Evolutionary conservation across 495 filamentous ascomycete genomes (phyloP), one percentile per base, ranked within the genome.

Genomic region (Astrothelium subdiscretum): DNA sequence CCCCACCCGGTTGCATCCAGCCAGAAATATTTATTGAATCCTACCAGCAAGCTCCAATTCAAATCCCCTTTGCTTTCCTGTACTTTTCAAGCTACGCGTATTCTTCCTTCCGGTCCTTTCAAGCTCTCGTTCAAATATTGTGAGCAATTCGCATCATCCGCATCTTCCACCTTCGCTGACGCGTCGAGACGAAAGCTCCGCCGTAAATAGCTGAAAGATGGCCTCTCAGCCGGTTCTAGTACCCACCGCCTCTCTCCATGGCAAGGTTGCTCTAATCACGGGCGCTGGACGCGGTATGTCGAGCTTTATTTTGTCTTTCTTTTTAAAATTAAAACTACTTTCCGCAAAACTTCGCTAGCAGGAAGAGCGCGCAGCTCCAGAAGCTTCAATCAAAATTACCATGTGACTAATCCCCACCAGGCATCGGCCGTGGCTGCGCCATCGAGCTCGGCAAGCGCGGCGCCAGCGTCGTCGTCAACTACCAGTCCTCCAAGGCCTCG

Each of bases 391-490:
- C n/a, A 48, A 2, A 22, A 5, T 20, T 15, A 54, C 0, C 48
- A 29, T 27, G 24, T 15, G 6, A 29, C 48, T 29, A 29, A 29
- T 20, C 20, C 11, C 43, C 48, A 3, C 24, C 15, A 54, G 48
- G 48, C 40, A 90, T 92, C 69, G 89, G 89, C 58, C 78, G 80
- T 20, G 87, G 84, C 32, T 87, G 89, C 64, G 88, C 88, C 38
- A 79, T 90, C 22, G 89, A 91, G 72, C 84, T 92, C 48, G 89
- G 81, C 64, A 80, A 80, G 66, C 84, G 86, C 65, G 87, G 87
- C 8, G 85, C 85, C 52, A 84, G 80, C 54, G 83, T 92, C 31
- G 80, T 88, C 42, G 80, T 92, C 74, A 92, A 92, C 82, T 92
- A 90, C 74, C 81, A 83, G 62, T 82, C 81, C 64, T 83, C 80